phyloP scores from a whole-genome alignment of 2,329 filamentous ascomycete species.

The Tolypocladium tundrense region DNA sequence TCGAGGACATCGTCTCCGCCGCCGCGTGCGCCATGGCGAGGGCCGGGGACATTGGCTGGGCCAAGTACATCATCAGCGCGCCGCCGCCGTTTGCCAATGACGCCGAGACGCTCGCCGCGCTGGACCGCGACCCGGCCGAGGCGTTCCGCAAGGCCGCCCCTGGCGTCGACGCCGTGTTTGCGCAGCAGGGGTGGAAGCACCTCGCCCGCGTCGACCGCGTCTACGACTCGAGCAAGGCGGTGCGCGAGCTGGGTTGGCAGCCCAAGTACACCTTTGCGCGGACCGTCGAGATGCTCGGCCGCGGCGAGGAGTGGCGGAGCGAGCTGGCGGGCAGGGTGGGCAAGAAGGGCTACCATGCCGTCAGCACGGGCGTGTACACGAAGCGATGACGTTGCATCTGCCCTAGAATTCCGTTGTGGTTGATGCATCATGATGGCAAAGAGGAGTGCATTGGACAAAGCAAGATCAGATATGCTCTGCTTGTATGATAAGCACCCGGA shows the following conservation, averaged over 20 bases:
- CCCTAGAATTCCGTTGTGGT: not conserved
- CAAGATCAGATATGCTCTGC: not conserved
- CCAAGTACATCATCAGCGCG: constrained; percentile 32
- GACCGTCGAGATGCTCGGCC: constrained; percentile 20
- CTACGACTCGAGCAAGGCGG: constrained; percentile 31
- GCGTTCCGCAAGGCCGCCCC: constrained; percentile 19
- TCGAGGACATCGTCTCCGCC: constrained; percentile 32
- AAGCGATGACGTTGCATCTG: constrained; percentile 10
- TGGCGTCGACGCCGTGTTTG: constrained; percentile 18
- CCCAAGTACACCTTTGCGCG: constrained; percentile 29
- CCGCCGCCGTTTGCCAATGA: constrained; percentile 28
- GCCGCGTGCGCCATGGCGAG: constrained; percentile 26
- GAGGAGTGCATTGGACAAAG: not conserved
- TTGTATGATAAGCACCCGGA: not conserved
- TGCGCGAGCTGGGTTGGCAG: constrained; percentile 30
- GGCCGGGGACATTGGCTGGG: constrained; percentile 22
- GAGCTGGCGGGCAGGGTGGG: constrained; percentile 27
- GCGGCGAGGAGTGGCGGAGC: constrained; percentile 28
- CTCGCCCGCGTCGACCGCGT: constrained; percentile 30
- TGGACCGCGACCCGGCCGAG: constrained; percentile 21
- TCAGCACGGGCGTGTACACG: constrained; percentile 33
- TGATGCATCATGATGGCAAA: too few relatives aligned
- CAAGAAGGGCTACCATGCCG: constrained; percentile 32
- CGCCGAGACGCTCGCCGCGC: constrained; percentile 15
- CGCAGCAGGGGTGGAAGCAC: constrained; percentile 23